Conservation (phyloP, 768 basidiomycete species). For the Suillus discolor region DNA sequence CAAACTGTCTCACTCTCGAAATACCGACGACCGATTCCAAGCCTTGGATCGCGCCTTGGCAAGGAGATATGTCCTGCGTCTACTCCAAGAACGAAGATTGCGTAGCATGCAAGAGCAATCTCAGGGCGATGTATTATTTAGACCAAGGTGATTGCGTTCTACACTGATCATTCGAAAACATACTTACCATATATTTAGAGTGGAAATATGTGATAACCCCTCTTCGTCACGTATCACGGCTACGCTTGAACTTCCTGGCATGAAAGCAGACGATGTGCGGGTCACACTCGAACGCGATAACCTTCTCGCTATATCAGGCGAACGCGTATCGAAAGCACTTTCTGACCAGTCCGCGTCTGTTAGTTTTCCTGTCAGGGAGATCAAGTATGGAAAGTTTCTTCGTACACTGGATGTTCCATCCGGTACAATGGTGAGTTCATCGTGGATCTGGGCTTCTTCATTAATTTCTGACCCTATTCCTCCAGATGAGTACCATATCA, state of each 20-base stretch:
- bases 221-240: constrained; percentile 35
- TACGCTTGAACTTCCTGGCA: constrained; percentile 42
- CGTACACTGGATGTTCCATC: constrained; percentile 39
- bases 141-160: constrained; percentile 26
- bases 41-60: constrained; percentile 35
- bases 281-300: constrained; percentile 35
- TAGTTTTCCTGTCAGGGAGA: constrained; percentile 36
- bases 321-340: constrained; percentile 24
- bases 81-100: constrained; percentile 23
- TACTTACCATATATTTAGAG: constrained; percentile 29
- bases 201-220: constrained; percentile 43
- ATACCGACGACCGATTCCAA: constrained; percentile 30
- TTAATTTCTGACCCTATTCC: background rate
- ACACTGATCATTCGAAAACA: background rate
- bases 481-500: constrained; percentile 39
- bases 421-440: constrained; percentile 36
- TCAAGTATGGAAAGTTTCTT: constrained; percentile 42
- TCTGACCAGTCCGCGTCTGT: constrained; percentile 19
- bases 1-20: constrained; percentile 29
- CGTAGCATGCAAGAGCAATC: constrained; percentile 23
- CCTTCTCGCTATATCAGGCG: constrained; percentile 37
- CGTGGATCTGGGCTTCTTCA: constrained; percentile 10
- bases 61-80: constrained; percentile 28
- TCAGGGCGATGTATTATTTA: constrained; percentile 34
- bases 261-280: constrained; percentile 36